phyloP scores from a whole-genome alignment of 164 flowering plant species.

The Pachysandra terminalis region DNA sequence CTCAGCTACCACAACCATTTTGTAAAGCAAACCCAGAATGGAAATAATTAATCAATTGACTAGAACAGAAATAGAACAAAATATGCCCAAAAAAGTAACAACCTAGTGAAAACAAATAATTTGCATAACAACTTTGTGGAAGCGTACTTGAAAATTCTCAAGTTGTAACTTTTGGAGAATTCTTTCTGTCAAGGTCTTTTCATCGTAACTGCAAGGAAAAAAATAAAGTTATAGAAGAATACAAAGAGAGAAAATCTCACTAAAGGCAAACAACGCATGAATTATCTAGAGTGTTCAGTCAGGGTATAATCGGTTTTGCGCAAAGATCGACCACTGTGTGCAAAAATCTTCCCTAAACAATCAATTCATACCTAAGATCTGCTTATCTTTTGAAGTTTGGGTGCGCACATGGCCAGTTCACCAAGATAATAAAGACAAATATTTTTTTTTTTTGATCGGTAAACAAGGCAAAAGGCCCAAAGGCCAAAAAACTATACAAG shows the following conservation, averaged over 20 bases:
- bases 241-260: neutral
- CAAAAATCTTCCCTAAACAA: too few relatives aligned
- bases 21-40: neutral
- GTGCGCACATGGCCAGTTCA: too few relatives aligned
- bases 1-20: neutral
- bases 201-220: constrained; percentile 63
- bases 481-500: too few relatives aligned
- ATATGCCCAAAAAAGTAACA: neutral
- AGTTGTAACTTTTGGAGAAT: constrained; percentile 72
- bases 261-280: too few relatives aligned
- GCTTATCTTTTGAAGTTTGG: too few relatives aligned
- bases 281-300: too few relatives aligned
- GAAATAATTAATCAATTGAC: neutral
- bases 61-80: neutral
- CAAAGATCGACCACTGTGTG: too few relatives aligned
- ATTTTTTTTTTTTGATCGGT: too few relatives aligned
- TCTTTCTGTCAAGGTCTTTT: constrained; percentile 53
- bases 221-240: neutral
- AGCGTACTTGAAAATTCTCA: constrained; percentile 76
- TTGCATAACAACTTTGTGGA: constrained; percentile 3
- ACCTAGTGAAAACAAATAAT: constrained; percentile 3
- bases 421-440: too few relatives aligned
- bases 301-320: too few relatives aligned
- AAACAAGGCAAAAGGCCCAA: too few relatives aligned
- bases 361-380: too few relatives aligned